Evolutionary conservation across 306 rosid genomes (phyloP), one percentile per base, ranked within the genome.

Genomic region (Inga laurina): DNA sequence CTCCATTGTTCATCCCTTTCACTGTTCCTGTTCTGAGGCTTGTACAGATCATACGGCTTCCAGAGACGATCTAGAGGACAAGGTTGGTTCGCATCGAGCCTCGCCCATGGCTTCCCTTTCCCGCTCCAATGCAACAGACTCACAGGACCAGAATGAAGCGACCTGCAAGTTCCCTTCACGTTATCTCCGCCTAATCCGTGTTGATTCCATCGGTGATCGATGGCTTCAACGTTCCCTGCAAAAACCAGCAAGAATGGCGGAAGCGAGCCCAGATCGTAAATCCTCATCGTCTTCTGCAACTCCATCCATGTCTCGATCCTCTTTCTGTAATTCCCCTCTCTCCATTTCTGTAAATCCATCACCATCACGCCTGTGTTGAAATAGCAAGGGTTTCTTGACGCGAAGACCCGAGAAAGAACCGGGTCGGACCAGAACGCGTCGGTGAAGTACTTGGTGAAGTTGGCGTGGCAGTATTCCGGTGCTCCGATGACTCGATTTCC

Each of bases 401-500:
- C 21, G 39, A 91, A 91, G 5, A 84, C 90, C 84, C 93, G 84
- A 34, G 93, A 80, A 2, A 91, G 84, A 27, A 91, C 67, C 76
- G 92, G 92, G 90, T 91, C 90, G 48, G 92, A 85, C 95, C 95
- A 91, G 90, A 91, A 90, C 10, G 78, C 12, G 15, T 82, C 90
- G 12, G 95, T 91, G 90, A 91, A 91, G 83, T 91, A 91, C 21
- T 87, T 91, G 2, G 93, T 90, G 86, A 91, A 90, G 74, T 91
- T 90, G 57, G 95, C 93, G 43, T 90, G 95, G 86, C 95, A 91
- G 61, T 91, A 91, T 39, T 91, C 95, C n/a, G 95, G 95, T 2
- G 92, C 95, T 10, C 95, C 95, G 74, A 91, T 91, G 72, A 91
- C 91, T 56, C 92, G 86, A 8, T 75, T 51, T 9, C 82, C 87